Conservation (phyloP, 2,329 filamentous ascomycete genomes). For the Fusarium sp. region DNA sequence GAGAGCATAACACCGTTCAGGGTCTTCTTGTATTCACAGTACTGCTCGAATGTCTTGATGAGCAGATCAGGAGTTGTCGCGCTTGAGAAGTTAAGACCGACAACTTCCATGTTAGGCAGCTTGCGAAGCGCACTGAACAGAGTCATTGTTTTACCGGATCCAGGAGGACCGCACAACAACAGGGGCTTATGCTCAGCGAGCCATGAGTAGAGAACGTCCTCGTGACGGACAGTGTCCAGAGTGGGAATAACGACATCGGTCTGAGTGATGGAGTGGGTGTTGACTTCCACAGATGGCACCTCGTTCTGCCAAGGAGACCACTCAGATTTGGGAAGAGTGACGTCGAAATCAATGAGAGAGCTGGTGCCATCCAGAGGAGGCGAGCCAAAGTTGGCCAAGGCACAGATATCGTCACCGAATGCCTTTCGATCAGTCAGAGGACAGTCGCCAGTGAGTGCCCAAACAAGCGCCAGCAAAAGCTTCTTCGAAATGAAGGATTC, state of each 20-base stretch:
- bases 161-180: constrained; percentile 94
- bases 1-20: constrained; percentile 95
- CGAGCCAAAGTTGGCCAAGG: constrained; percentile 86
- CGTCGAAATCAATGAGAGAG: constrained; percentile 96
- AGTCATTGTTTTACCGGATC: constrained; percentile 99
- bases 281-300: constrained; percentile 94
- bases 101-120: constrained; percentile 98
- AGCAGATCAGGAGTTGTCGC: constrained; percentile 97
- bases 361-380: constrained; percentile 82
- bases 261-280: constrained; percentile 97
- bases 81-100: constrained; percentile 99
- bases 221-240: constrained; percentile 94
- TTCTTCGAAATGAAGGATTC: constrained; percentile 95
- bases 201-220: constrained; percentile 99
- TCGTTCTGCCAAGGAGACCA: constrained; percentile 96
- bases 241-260: constrained; percentile 99
- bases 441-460: constrained; percentile 96
- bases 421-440: constrained; percentile 86
- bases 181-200: constrained; percentile 98
- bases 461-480: constrained; percentile 89
- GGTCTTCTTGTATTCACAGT: constrained; percentile 99
- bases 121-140: constrained; percentile 97
- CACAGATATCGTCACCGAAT: constrained; percentile 87
- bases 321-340: constrained; percentile 85
- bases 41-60: constrained; percentile 99